Base-by-base conservation (phyloP, 2,329 filamentous ascomycete genomes). In the Sclerotinia subarctica region DNA sequence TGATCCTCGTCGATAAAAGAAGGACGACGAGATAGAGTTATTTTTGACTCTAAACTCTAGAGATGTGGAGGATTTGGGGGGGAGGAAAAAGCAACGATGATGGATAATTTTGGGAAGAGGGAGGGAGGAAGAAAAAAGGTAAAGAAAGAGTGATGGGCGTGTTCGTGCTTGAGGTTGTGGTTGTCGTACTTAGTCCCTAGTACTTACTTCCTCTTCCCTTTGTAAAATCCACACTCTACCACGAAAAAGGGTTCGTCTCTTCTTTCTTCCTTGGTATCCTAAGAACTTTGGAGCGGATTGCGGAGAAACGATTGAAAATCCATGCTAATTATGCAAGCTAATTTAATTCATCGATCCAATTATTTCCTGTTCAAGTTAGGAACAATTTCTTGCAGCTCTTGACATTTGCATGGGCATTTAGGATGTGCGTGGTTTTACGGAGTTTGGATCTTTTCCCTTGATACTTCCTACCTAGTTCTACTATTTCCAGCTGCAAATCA, bases 1-100 rank as follows among this genome's bases (percentile, higher is more conserved):
- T 57, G 7, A 29, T n/a, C 15, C 44, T 56, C 63, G 54, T 59
- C 67, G 67, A 66, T 68, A 68, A 68, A 66, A 52, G 67, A 68
- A 66, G 67, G 67, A 68, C 67, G 67, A 68, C 67, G 63, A 64
- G 64, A 62, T 42, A 44, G 64, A 56, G 44, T 38, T 35, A 21
- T 13, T 51, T 29, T 35, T 24, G 65, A 63, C 32, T 64, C 58
- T 65, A 8, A 29, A 63, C 26, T 42, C 10, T 21, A 21, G 54
- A 24, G 54, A 19, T 38, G 26, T 46, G 26, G 11, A 24, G 29
- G 32, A 35, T n/a, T 42, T 42, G 13, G 13, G 38, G 38, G 38
- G 53, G 19, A 60, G 54, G 56, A 42, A 32, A 53, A 53, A 42
- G 51, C n/a, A 64, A 38, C 13, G 51, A 42, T n/a, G 63, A 38